Percentiles rank a stretch among this genome's conserved stretches.
Evolutionary conservation across 495 filamentous ascomycete genomes (phyloP).

Genomic region (Penicillium fimorum): DNA sequence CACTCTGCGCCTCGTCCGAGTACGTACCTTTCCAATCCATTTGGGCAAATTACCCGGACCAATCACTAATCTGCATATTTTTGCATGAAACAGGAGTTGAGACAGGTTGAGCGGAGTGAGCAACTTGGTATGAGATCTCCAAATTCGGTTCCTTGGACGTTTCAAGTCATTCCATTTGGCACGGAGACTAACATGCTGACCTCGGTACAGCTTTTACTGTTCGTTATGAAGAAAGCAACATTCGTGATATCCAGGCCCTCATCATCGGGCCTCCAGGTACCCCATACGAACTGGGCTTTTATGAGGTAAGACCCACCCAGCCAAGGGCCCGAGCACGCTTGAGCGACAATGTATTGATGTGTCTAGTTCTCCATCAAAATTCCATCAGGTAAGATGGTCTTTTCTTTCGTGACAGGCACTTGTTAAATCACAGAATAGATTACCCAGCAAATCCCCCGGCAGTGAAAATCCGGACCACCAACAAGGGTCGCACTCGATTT

Average conservation of each 20-base stretch:
- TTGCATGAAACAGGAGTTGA: conserved; percentile 16
- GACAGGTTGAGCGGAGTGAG: conserved; percentile 17
- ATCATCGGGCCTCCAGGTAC: conserved; percentile 93
- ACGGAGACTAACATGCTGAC: conserved; percentile 7
- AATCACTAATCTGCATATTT: neutral
- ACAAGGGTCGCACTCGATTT: conserved; percentile 81
- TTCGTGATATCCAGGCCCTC: conserved; percentile 82
- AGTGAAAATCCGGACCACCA: conserved; percentile 80
- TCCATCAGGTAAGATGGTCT: conserved; percentile 26
- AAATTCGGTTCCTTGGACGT: neutral
- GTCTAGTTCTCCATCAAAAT: conserved; percentile 39
- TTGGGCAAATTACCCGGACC: neutral
- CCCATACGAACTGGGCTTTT: conserved; percentile 96
- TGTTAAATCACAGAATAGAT: conserved; percentile 48
- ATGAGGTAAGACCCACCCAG: conserved; percentile 60
- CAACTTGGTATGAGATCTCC: conserved; percentile 14
- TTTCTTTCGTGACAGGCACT: neutral
- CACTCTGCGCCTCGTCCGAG: conserved; percentile 19
- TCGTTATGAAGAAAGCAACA: conserved; percentile 78
- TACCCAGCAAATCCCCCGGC: conserved; percentile 81
- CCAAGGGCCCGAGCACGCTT: neutral
- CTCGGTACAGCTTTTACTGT: conserved; percentile 43
- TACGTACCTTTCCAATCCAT: conserved; percentile 4
- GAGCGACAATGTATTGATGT: neutral
- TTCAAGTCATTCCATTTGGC: no score